phyloP scores from a whole-genome alignment of 306 rosid species.

The Corylus heterophylla region DNA sequence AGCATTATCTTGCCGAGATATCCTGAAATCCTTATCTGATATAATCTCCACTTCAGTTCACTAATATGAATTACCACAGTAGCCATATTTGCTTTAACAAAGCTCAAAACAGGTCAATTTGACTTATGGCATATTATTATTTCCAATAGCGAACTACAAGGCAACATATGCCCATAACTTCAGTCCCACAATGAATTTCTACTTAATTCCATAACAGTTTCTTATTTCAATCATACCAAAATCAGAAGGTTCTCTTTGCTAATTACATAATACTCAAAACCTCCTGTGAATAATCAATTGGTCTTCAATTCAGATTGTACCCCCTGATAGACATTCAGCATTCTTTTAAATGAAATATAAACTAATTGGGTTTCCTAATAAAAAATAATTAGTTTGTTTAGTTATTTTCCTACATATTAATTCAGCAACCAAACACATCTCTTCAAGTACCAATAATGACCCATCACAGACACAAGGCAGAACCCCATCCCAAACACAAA shows the following conservation, averaged over 20 bases:
- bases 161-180: neutral
- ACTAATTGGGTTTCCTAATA: neutral
- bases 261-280: neutral
- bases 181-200: neutral
- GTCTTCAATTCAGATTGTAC: neutral
- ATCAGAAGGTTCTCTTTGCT: neutral
- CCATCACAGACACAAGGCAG: slow-evolving; percentile 6
- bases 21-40: neutral
- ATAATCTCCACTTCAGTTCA: neutral
- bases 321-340: neutral
- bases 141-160: neutral
- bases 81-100: neutral
- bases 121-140: neutral
- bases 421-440: slow-evolving; percentile 5
- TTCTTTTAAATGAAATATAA: neutral
- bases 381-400: neutral
- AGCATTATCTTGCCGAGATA: neutral
- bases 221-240: neutral
- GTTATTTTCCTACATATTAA: neutral
- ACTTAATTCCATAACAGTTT: neutral
- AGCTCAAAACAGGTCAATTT: neutral
- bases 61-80: neutral
- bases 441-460: neutral
- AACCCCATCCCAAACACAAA: slow-evolving; percentile 4
- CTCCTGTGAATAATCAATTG: slow-evolving; percentile 1